A percentile compares a stretch with the other conserved stretches of the same genome.
Conservation (phyloP, 192 early-diverging fungal genomes). For the Backusella morwellensis region DNA sequence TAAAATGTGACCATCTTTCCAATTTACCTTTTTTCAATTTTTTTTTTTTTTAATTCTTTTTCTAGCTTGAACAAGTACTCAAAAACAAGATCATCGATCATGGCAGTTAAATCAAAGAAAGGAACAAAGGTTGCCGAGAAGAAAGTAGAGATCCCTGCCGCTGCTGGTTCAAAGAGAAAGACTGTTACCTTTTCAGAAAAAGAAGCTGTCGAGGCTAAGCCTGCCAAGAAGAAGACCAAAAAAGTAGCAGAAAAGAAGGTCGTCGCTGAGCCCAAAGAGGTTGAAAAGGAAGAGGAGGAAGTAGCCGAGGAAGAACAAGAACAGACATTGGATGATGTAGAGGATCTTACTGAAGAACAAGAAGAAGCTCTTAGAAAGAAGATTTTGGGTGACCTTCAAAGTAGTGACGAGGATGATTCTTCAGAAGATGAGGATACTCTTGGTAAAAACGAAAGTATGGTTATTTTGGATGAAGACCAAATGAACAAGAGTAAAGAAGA, state of each 20-base stretch:
- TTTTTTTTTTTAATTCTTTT: not conserved
- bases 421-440: constrained; percentile 29
- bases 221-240: constrained; percentile 17
- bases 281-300: constrained; percentile 29
- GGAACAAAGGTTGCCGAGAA: not conserved
- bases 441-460: constrained; percentile 14
- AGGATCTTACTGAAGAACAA: constrained; percentile 41
- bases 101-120: not conserved
- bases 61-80: not conserved
- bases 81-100: constrained; percentile 5
- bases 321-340: not conserved
- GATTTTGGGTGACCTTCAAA: constrained; percentile 31
- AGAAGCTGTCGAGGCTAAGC: not conserved
- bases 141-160: not conserved
- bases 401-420: constrained; percentile 28
- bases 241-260: constrained; percentile 27
- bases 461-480: constrained; percentile 17
- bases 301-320: constrained; percentile 36
- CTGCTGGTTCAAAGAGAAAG: constrained; percentile 7
- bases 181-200: constrained; percentile 11
- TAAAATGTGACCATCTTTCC: not conserved
- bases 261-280: not conserved
- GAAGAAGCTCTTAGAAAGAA: constrained; percentile 43
- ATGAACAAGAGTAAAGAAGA: constrained; percentile 29
- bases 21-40: not conserved